Base-by-base conservation (phyloP, 805 yeast species). In the Pichia scutulata region DNA sequence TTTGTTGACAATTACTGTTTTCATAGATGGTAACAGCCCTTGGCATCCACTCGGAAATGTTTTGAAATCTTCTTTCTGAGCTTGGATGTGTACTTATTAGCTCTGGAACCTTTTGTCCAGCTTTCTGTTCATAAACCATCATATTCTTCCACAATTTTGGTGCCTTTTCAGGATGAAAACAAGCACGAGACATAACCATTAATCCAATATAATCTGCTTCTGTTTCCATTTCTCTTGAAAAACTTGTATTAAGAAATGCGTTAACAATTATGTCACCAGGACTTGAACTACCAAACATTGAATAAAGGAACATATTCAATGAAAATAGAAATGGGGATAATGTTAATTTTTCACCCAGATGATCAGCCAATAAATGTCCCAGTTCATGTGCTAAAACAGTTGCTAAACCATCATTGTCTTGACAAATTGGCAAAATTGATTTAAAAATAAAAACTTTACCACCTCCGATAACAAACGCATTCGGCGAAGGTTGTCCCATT, bases 181-280 rank as follows among this genome's bases (percentile, higher is more conserved):
- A 93, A 44, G 95, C 95, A 52, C 81, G 72, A 2, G 96, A 80
- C 96, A 92, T 87, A 57, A 92, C 73, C 81, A 89, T 84, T 53
- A 93, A 70, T 0, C 99, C 99, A 28, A 93, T 90, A 59, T 84
- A 83, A 67, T 93, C 99, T 0, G 99, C 98, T 65, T 93, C 99
- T 0, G 89, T 77, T 67, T 93, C 99, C 96, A 89, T 89, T 52
- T 80, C 88, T 59, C 99, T 74, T 1, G 95, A 86, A 0, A 95
- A 86, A 0, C 97, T 97, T 77, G 84, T 77, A 56, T 80, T 78
- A 45, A 89, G 63, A 14, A 80, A 62, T 0, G 89, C 74, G 25
- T 74, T 74, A 16, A 87, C 65, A 24, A 76, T 51, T 30, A 86
- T 55, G 47, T 76, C 74, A 58, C 78, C 78, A 50, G 86, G 60